Base-by-base conservation (phyloP, 1,139 yeast species). In the Wickerhamomyces sp. region DNA sequence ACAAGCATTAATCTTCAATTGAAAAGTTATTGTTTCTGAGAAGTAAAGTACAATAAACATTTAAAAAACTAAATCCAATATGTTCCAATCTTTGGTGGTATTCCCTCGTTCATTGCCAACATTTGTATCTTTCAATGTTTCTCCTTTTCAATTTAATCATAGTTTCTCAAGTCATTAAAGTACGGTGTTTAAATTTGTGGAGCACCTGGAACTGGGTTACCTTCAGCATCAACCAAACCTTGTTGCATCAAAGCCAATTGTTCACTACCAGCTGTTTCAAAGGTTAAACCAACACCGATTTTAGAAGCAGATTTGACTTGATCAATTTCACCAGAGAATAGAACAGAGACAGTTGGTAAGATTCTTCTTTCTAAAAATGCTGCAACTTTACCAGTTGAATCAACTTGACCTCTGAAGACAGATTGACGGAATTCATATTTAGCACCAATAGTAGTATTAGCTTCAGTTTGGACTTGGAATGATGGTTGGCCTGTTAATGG, bases 361-460 rank as follows among this genome's bases (percentile, higher is more conserved):
- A 94, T 81, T 65, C 96, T 83, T 73, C 89, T 89, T 71, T 92
- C 98, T 63, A 92, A 73, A 70, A 88, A 81, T 54, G 92, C 88
- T 44, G 86, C 76, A 42, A 92, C 95, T 70, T 87, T 89, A 65
- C 98, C 98, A 46, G 76, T 73, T 40, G 95, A 80, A 67, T 90
- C 97, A 48, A 92, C 61, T 67, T 90, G 96, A 58, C 97, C 97
- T 67, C 98, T 82, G 78, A 88, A 89, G 42, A 88, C 83, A 45
- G 95, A 83, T 68, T 89, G 95, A 70, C 97, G 89, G 76, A 89
- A 94, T 70, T 92, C 98, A 68, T 92, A 92, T 70, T 90, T 92
- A 58, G 97, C 96, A 67, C 97, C 98, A 43, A 92, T 65, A 48
- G 97, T 86, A 56, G 99, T 90, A 55, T 78, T 77, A 58, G 96